Evolutionary conservation across 2,329 filamentous ascomycete species (phyloP), one percentile per base, ranked within the genome.

Genomic region (Diplocarpon mali): DNA sequence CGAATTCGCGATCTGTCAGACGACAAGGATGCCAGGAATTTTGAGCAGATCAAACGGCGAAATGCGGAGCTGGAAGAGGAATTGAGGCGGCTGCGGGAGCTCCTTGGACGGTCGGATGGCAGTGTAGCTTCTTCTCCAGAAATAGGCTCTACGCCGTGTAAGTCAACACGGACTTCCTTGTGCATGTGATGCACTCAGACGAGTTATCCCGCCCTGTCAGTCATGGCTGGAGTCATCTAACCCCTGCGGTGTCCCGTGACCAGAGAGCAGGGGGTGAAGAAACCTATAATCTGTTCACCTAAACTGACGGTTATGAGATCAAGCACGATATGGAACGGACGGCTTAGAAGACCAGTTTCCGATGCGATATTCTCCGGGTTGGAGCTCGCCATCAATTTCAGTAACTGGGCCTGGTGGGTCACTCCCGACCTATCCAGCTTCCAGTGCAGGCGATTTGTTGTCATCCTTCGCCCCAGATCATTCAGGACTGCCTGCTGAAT

Each of bases 1-100:
- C 77, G 83, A 55, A 81, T 94, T 49, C 74, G 80, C 44, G 83
- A 90, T 52, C 73, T 93, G 52, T 69, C 71, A 51, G 68, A 65
- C 59, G 64, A 64, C 45, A 66, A 71, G 40, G 66, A 62, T 57
- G 65, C 68, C 53, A 66, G 69, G 51, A 68, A 67, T n/a, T 64
- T 75, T 45, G 70, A 73, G 55, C 68, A 71, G 35, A 62, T 76
- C 36, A 60, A 73, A 37, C 67, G 66, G 51, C 68, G 68, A 50
- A 77, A 76, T 60, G 68, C 68, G 55, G 66, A 65, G 29, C 67
- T 78, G 39, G 72, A 78, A 58, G 66, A 71, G 24, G 72, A 78
- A 61, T 59, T 77, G 30, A 52, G 41, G 32, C 38, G 40, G 20
- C 44, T 60, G 28, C 54, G 35, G 36, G 51, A 53, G 61, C 35